Base-by-base conservation (phyloP, 2,329 filamentous ascomycete genomes). In the Phaeosphaeria sp. region DNA sequence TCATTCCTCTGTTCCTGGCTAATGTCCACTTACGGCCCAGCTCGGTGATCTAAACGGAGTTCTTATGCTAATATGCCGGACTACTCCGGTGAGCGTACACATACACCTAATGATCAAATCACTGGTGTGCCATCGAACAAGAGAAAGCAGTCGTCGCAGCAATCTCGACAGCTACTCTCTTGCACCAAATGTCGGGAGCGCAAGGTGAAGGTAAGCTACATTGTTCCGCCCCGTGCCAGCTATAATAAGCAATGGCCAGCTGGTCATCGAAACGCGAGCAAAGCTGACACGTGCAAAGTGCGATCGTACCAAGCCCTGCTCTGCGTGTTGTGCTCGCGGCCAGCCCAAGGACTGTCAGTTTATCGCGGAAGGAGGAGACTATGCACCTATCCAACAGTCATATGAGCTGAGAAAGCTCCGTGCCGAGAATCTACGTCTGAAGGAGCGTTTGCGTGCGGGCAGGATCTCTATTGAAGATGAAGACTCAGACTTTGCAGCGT, bases 121-220 rank as follows among this genome's bases (percentile, higher is more conserved):
- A 42, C 61, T 2, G 45, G 18, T 27, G 18, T 55, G 27, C 18
- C 45, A 45, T 59, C 49, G 22, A 63, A 46, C 27, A 74, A 63
- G 60, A 76, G 74, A 57, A 74, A 74, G 57, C 74, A 77, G 55
- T 75, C 75, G 63, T 66, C 77, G 48, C 75, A 78, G 48, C 78
- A 80, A 61, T 70, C 74, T 15, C 76, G 80, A 51, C 80, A 82
- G 58, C 71, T 81, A 4, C 71, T 82, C 1, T 82, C 80, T 13
- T 83, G 81, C 57, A 82, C 79, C 4, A 82, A 81, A 60, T 83
- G 81, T 63, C 74, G 80, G 49, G 80, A 82, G 57, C 73, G 81
- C 30, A 83, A 83, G 58, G 80, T 83, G 55, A 82, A 82, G 72
- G 80, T 81, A 59, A 51, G 73, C 22, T 13, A 6, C 11, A 6